phyloP scores from a whole-genome alignment of 495 filamentous ascomycete species.

The Filosporella fistucella region DNA sequence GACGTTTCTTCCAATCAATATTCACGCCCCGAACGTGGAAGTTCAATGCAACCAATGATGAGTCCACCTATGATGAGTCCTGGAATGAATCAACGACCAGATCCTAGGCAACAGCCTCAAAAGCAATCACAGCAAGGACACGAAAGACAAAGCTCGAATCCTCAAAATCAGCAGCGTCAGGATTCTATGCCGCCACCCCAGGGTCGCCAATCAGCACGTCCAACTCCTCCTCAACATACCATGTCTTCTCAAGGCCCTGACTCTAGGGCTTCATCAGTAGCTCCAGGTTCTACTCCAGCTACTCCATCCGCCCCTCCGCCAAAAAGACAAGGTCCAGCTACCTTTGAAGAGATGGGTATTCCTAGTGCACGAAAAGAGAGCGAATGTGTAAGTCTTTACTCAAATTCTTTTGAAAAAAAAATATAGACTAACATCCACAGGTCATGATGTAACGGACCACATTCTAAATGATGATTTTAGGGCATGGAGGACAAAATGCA shows the following conservation, averaged over 20 bases:
- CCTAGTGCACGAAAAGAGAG: constrained; percentile 70
- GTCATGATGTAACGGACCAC: constrained; percentile 1
- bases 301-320: constrained; percentile 9
- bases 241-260: constrained; percentile 3
- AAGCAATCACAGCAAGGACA: background rate
- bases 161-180: constrained; percentile 2
- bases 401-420: background rate
- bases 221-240: constrained; percentile 9
- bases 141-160: background rate
- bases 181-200: background rate
- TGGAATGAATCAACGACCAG: too few species aligned
- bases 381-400: constrained; percentile 77
- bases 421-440: background rate
- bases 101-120: background rate
- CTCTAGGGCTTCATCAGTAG: background rate
- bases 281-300: constrained; percentile 12
- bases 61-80: background rate
- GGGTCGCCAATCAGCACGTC: constrained; percentile 8
- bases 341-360: constrained; percentile 98
- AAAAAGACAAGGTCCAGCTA: constrained; percentile 73
- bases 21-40: constrained; percentile 14
- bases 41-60: constrained; percentile 16
- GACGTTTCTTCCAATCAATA: constrained; percentile 14
- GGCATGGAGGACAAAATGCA: background rate
- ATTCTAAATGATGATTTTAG: background rate